These are phyloP conservation scores for Camelina laxa DNA, from an alignment of 345 rosid genomes.

Conservation along the genomic window DNA sequence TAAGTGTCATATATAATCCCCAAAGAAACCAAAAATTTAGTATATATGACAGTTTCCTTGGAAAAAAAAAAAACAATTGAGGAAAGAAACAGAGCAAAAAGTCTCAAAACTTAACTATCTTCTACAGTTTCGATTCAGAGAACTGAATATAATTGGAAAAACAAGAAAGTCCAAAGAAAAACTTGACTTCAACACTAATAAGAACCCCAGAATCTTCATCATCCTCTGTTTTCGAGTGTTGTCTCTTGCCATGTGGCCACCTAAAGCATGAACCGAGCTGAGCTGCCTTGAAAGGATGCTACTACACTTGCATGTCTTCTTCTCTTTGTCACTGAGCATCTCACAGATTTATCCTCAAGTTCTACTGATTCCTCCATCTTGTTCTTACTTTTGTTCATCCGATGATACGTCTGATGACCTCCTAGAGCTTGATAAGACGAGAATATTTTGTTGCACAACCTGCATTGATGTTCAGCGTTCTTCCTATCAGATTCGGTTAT, in stretches of 20 bases:
- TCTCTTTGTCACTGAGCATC: conserved; percentile 15
- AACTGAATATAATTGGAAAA: conserved; percentile 8
- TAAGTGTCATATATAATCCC: background rate
- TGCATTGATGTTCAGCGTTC: conserved; percentile 46
- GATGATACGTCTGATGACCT: conserved; percentile 67
- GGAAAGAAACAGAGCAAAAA: conserved; percentile 17
- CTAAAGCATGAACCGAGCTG: conserved; percentile 59
- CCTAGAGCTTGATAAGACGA: conserved; percentile 62
- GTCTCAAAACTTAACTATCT: conserved; percentile 14
- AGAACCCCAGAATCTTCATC: conserved; percentile 5
- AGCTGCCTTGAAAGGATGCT: conserved; percentile 47
- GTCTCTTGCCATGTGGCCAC: conserved; percentile 51
- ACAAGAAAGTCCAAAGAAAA: background rate
- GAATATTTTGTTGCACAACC: conserved; percentile 58
- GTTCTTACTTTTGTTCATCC: conserved; percentile 40
- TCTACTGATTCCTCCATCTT: conserved; percentile 35
- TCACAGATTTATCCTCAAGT: conserved; percentile 29
- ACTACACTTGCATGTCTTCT: conserved; percentile 49
- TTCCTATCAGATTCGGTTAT: conserved; percentile 15
- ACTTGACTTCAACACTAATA: conserved; percentile 11
- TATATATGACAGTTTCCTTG: too few species aligned
- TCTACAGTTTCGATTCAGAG: background rate
- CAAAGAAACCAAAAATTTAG: background rate
- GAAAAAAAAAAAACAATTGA: background rate
- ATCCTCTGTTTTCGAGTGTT: conserved; percentile 28